These are phyloP conservation scores for Diversispora epigaea DNA, from an alignment of 192 early-diverging fungal genomes.

Conservation along the genomic window DNA sequence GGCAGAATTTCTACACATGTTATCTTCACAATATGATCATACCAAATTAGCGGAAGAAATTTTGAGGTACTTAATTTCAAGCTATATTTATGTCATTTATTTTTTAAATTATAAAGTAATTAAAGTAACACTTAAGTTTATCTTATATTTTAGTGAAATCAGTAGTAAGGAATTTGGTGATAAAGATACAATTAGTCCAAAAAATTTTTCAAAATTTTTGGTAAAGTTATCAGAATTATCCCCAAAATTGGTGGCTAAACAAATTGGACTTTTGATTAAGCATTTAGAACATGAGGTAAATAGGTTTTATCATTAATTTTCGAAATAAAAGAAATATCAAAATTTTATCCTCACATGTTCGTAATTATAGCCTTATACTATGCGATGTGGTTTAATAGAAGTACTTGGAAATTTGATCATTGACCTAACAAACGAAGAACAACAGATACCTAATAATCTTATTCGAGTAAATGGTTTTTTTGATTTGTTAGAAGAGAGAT, in stretches of 20 bases:
- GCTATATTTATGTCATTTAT: background rate
- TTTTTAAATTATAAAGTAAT: background rate
- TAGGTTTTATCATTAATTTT: background rate
- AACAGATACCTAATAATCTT: conserved; percentile 65
- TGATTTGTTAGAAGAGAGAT: conserved; percentile 88
- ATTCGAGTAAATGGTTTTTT: conserved; percentile 83
- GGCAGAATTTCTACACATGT: conserved; percentile 70
- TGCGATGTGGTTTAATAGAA: conserved; percentile 86
- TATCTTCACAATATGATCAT: conserved; percentile 62
- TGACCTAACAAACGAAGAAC: conserved; percentile 65
- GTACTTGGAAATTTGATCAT: conserved; percentile 85
- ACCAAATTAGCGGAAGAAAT: conserved; percentile 73
- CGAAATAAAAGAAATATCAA: background rate
- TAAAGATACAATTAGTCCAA: conserved; percentile 77
- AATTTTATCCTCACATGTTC: background rate
- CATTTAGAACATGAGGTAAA: conserved; percentile 89
- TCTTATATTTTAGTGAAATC: conserved; percentile 33
- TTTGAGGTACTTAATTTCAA: conserved; percentile 46
- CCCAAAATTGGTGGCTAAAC: conserved; percentile 82
- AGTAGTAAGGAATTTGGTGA: conserved; percentile 45
- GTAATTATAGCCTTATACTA: conserved; percentile 69
- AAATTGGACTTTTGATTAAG: conserved; percentile 81
- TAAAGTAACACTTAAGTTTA: background rate
- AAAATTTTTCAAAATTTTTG: conserved; percentile 82
- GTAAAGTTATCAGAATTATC: conserved; percentile 76